Conservation (phyloP, 83 land plant species). For the Picea abies region DNA sequence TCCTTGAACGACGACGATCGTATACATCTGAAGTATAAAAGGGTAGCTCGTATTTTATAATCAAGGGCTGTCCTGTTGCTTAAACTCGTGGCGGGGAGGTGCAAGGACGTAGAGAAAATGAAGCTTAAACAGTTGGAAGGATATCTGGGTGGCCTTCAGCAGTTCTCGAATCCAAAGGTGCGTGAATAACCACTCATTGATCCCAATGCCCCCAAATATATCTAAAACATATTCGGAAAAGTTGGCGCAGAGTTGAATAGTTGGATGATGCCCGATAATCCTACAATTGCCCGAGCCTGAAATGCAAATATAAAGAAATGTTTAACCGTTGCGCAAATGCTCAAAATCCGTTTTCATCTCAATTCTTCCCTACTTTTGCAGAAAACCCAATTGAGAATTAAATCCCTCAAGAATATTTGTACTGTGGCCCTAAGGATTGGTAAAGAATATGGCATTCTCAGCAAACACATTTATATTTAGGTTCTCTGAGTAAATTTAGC, state of each 20-base stretch:
- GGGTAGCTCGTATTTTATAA: no score
- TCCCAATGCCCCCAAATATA: neutral
- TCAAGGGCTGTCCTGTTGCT: neutral
- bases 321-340: neutral
- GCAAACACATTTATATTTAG: neutral
- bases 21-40: no score
- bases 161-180: slow-evolving; percentile 66
- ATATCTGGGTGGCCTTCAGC: slow-evolving; percentile 49
- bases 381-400: neutral
- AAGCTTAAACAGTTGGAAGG: slow-evolving; percentile 76
- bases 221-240: neutral
- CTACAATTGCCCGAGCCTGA: neutral
- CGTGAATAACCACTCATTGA: neutral
- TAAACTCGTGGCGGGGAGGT: neutral
- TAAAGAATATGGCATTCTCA: neutral
- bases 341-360: neutral
- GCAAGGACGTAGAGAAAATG: slow-evolving; percentile 27
- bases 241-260: neutral
- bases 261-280: neutral
- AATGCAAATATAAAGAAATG: neutral
- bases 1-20: no score
- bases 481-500: neutral
- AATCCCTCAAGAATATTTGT: neutral
- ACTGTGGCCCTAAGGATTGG: neutral
- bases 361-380: neutral